Percentiles rank a stretch among this genome's conserved stretches.
Conservation (phyloP, 2,329 filamentous ascomycete species). For the Claviceps lovelessii region DNA sequence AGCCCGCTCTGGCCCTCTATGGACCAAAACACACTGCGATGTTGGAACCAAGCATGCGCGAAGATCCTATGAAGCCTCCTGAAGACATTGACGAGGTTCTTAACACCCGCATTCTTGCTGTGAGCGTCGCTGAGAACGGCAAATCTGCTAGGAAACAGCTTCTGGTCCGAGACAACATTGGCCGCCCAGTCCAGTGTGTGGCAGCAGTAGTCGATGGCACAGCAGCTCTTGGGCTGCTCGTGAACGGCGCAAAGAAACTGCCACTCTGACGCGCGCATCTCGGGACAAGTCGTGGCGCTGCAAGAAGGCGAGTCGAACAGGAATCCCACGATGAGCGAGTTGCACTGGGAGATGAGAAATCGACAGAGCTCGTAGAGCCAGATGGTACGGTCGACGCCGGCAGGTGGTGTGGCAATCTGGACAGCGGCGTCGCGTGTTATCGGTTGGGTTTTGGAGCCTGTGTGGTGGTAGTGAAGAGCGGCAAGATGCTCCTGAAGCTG, state of each 20-base stretch:
- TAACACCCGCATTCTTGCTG: slow-evolving; percentile 50
- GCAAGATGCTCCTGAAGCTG: slow-evolving; percentile 95
- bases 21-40: slow-evolving; percentile 87
- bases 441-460: slow-evolving; percentile 49
- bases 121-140: slow-evolving; percentile 40
- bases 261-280: slow-evolving; percentile 98
- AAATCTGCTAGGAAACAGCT: slow-evolving; percentile 84
- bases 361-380: slow-evolving; percentile 98
- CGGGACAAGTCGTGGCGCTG: slow-evolving; percentile 76
- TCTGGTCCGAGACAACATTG: slow-evolving; percentile 83
- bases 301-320: slow-evolving; percentile 84
- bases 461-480: slow-evolving; percentile 74
- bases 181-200: slow-evolving; percentile 97
- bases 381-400: slow-evolving; percentile 68
- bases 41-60: slow-evolving; percentile 97
- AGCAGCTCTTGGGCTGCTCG: slow-evolving; percentile 90
- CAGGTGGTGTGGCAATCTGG: slow-evolving; percentile 64
- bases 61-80: slow-evolving; percentile 90
- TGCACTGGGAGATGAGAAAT: slow-evolving; percentile 88
- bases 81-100: slow-evolving; percentile 90
- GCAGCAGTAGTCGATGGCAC: slow-evolving; percentile 97
- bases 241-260: slow-evolving; percentile 97
- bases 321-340: slow-evolving; percentile 81
- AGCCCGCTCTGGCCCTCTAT: slow-evolving; percentile 83
- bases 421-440: slow-evolving; percentile 64